phyloP scores from a whole-genome alignment of 2,329 filamentous ascomycete species.

The Parastagonospora nodorum region DNA sequence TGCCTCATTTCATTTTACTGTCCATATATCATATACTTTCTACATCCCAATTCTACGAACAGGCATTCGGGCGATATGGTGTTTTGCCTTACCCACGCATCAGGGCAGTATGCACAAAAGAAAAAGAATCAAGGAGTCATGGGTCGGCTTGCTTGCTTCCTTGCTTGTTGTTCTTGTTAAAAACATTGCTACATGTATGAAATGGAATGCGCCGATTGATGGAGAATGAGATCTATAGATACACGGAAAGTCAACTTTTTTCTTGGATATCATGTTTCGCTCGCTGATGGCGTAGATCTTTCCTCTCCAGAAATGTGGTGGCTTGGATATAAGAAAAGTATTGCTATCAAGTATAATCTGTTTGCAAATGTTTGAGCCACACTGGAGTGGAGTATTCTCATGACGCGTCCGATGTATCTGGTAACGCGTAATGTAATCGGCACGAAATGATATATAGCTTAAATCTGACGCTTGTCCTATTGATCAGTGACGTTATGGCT shows the following conservation, averaged over 20 bases:
- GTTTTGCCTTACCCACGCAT: background rate
- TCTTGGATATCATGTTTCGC: background rate
- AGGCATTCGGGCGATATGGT: background rate
- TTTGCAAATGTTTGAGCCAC: too few relatives aligned
- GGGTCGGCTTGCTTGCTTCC: background rate
- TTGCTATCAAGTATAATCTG: too few relatives aligned
- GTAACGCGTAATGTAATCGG: too few relatives aligned
- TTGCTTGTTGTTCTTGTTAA: background rate
- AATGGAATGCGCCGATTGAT: background rate
- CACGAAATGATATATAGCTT: too few relatives aligned
- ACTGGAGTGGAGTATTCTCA: too few relatives aligned
- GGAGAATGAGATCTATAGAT: background rate
- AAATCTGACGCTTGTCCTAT: too few relatives aligned
- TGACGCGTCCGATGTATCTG: too few relatives aligned
- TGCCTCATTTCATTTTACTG: constrained; percentile 26
- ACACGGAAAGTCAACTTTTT: background rate
- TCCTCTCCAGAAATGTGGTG: too few relatives aligned
- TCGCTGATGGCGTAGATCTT: too few relatives aligned
- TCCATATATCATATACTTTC: constrained; percentile 30
- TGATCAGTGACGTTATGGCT: too few relatives aligned
- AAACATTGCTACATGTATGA: background rate
- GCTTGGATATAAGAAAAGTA: too few relatives aligned
- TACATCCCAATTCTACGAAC: background rate
- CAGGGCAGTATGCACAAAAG: constrained; percentile 1
- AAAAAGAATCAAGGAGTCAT: constrained; percentile 1